phyloP scores from a whole-genome alignment of 768 basidiomycete genomes.

The Rhodotorula babjevae region DNA sequence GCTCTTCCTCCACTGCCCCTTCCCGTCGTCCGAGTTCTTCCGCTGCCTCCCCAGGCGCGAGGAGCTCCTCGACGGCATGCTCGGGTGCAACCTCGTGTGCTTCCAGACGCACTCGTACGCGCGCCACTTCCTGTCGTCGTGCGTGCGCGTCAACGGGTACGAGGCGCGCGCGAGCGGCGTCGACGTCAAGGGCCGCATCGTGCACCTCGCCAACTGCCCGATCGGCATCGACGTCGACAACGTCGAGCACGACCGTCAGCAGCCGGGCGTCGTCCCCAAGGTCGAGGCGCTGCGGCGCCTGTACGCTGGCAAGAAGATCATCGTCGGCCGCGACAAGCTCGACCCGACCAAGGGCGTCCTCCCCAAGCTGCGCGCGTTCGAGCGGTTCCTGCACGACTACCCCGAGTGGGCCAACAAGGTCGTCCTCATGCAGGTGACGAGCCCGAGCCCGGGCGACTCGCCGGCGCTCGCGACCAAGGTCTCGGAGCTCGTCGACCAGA shows the following conservation, averaged over 20 bases:
- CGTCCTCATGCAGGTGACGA: slow-evolving; percentile 73
- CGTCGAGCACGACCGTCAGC: slow-evolving; percentile 65
- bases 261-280: slow-evolving; percentile 78
- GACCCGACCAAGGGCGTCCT: slow-evolving; percentile 97
- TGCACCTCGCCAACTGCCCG: slow-evolving; percentile 76
- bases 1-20: slow-evolving; percentile 95
- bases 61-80: slow-evolving; percentile 95
- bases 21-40: slow-evolving; percentile 95
- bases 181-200: slow-evolving; percentile 76
- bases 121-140: slow-evolving; percentile 88
- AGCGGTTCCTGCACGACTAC: slow-evolving; percentile 86
- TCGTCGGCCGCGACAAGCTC: slow-evolving; percentile 93
- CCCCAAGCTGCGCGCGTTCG: slow-evolving; percentile 95
- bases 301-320: slow-evolving; percentile 97
- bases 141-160: slow-evolving; percentile 92
- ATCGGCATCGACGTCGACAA: slow-evolving; percentile 92
- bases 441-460: slow-evolving; percentile 83
- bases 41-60: slow-evolving; percentile 83
- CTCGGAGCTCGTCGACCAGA: slow-evolving; percentile 86
- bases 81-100: slow-evolving; percentile 90
- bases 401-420: slow-evolving; percentile 70
- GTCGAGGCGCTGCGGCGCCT: slow-evolving; percentile 72
- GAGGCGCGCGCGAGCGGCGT: slow-evolving; percentile 66
- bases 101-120: slow-evolving; percentile 98
- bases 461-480: slow-evolving; percentile 90